Base-by-base conservation (phyloP, 2,329 filamentous ascomycete species). In the Sphaerulina musiva region DNA sequence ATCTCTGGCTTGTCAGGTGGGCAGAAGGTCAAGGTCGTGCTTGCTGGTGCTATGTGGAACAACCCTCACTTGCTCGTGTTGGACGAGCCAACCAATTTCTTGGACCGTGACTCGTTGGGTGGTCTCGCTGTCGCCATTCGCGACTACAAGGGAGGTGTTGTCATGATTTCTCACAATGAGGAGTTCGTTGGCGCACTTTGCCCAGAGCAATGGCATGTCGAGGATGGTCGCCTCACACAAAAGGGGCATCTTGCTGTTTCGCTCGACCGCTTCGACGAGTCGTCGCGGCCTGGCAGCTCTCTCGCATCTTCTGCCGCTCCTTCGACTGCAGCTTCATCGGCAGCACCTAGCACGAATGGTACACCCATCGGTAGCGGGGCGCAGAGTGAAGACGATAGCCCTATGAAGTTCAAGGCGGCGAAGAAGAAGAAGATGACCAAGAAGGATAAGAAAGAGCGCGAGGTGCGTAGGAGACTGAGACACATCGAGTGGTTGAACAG, bases 151-250 rank as follows among this genome's bases (percentile, higher is more conserved):
- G 93, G 93, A 63, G 93, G 93, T 72, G 93, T 98, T 2, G 91
- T 98, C 61, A 95, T 98, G 85, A 98, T 98, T 73, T 96, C 91
- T 58, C 93, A 98, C 76, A 97, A 98, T 81, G 91, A 97, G 70
- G 93, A 98, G 73, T 98, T 98, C 67, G 91, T 98, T 48, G 91
- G 92, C 56, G 92, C 92, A 2, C 83, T 98, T 9, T 93, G 93
- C 74, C 88, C 87, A 3, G 95, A 98, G 77, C 91, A 97, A 74
- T 95, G 93, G 88, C 87, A 95, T 73, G 89, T 98, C 61, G 85
- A 83, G 52, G 89, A 92, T 65, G 93, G 93, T 1, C 85, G 86
- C 47, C 85, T 98, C 57, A 87, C 89, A 2, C 85, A 91, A 74
- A 89, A 89, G 70, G 89, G 89, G 64, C 83, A 84, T 69, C 75